These are phyloP conservation scores for Ceratocystiopsis minuta DNA, from an alignment of 2,329 filamentous ascomycete genomes.

Conservation along the genomic window DNA sequence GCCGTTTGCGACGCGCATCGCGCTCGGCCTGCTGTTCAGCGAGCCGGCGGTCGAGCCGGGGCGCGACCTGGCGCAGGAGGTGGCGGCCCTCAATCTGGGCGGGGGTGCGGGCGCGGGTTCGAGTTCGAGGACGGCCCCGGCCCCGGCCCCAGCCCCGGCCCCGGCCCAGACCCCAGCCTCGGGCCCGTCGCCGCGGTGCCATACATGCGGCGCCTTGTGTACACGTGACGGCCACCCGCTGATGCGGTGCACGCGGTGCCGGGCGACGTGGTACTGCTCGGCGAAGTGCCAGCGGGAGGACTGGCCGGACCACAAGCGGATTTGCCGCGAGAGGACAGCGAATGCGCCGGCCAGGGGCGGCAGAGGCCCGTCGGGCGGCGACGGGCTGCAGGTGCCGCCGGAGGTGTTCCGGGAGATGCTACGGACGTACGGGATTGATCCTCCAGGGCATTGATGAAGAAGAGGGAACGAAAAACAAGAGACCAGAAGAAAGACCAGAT, in stretches of 20 bases:
- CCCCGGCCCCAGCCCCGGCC: constrained; percentile 1
- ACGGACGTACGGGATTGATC: too few species aligned
- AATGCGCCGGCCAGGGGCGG: too few species aligned
- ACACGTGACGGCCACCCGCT: constrained; percentile 7
- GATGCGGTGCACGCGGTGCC: constrained; percentile 28
- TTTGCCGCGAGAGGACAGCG: constrained; percentile 17
- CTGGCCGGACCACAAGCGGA: constrained; percentile 32
- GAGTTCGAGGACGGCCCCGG: too few species aligned
- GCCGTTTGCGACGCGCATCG: constrained; percentile 31
- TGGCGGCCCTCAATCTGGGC: too few species aligned
- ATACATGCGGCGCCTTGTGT: constrained; percentile 15
- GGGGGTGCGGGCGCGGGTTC: not conserved
- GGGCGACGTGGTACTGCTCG: constrained; percentile 30
- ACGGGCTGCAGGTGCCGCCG: too few species aligned
- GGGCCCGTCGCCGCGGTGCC: too few species aligned
- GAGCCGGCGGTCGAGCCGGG: constrained; percentile 23
- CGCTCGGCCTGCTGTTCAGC: constrained; percentile 37
- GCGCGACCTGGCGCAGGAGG: constrained; percentile 12
- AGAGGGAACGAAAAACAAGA: too few species aligned
- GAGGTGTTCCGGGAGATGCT: too few species aligned
- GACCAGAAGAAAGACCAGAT: too few species aligned
- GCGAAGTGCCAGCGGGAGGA: constrained; percentile 33
- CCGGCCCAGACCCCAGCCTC: too few species aligned
- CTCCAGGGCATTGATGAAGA: too few species aligned
- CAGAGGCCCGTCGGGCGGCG: too few species aligned